Evolutionary conservation across 345 rosid genomes (phyloP), one percentile per base, ranked within the genome.

Genomic region (Arabis hirsuta): DNA sequence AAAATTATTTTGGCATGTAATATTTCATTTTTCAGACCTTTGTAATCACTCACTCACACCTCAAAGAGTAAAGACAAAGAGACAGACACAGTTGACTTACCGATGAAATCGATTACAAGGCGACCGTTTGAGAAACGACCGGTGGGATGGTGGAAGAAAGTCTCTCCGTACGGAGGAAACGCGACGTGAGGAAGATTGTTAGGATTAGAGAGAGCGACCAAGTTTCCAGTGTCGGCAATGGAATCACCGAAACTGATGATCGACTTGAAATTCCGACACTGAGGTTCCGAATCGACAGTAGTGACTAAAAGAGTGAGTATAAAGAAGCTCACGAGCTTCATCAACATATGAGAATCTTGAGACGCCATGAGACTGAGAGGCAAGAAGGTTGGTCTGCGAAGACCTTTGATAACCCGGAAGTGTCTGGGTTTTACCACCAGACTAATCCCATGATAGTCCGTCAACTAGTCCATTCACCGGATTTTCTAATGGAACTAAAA

Each of bases 221-320:
- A 55, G 84, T 82, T 84, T 19, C 88, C 90, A 4, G 86, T 84
- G 29, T 84, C 90, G 20, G 88, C 78, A 11, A 76, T 22, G 1
- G 90, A 86, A 62, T 86, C 90, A 2, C 90, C 90, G 26, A 86
- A 84, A 78, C 88, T 82, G 53, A 86, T 64, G 74, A 86, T 76
- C 5, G 88, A 79, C 4, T 36, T 24, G 64, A 61, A 68, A 14
- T 65, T 55, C 2, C 7, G 67, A 22, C 71, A 68, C 3, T 16
- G 56, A 0, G 74, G 5, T 46, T 69, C 60, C 8, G 62, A 36
- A 41, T 27, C 14, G 31, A 19, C 54, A 1, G 7, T 29, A 32
- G 43, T 69, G 74, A 69, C 1, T 1, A 64, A 29, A 26, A 76
- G 5, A 26, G 47, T 56, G 13, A 44, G 12, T 16, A 56, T 9